phyloP scores from a whole-genome alignment of 371 early-diverging fungal species.

The Polyrhizophydium stewartii region DNA sequence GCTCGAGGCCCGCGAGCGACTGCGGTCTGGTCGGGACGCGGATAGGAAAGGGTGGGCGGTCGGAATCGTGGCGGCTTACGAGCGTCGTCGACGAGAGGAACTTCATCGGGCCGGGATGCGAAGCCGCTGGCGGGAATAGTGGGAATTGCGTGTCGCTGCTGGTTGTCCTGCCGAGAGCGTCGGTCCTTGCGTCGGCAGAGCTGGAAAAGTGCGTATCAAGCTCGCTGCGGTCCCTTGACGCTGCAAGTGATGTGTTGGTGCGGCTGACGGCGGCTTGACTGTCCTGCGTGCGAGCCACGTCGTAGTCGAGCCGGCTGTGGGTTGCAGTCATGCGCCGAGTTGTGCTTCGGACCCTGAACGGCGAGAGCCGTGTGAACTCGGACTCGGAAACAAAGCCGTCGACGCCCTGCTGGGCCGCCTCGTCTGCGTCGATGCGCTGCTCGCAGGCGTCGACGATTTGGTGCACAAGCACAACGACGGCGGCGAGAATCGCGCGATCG shows the following conservation, averaged over 20 bases:
- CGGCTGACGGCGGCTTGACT: neutral
- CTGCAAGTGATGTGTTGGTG: too few relatives aligned
- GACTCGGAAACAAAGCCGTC: neutral
- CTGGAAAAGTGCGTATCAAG: neutral
- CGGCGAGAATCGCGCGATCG: neutral
- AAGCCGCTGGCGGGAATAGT: too few relatives aligned
- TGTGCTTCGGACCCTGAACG: neutral
- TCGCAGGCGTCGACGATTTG: conserved; percentile 1
- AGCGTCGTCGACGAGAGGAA: too few relatives aligned
- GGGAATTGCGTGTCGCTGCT: too few relatives aligned
- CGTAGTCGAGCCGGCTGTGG: neutral
- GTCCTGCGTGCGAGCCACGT: neutral
- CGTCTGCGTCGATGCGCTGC: neutral
- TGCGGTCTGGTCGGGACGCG: too few relatives aligned
- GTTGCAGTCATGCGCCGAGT: neutral
- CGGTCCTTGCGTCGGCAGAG: neutral
- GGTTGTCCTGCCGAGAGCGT: neutral
- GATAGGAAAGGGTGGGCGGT: too few relatives aligned
- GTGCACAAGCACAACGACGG: neutral
- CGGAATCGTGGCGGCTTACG: too few relatives aligned
- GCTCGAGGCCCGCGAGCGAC: too few relatives aligned
- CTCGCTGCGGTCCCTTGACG: too few relatives aligned
- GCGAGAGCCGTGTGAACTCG: neutral
- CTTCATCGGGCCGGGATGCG: too few relatives aligned
- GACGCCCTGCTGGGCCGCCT: neutral